Percentiles rank a stretch among this genome's conserved stretches.
phyloP scores from a whole-genome alignment of 257 asterid genomes.

The Orobanche coerulescens region DNA sequence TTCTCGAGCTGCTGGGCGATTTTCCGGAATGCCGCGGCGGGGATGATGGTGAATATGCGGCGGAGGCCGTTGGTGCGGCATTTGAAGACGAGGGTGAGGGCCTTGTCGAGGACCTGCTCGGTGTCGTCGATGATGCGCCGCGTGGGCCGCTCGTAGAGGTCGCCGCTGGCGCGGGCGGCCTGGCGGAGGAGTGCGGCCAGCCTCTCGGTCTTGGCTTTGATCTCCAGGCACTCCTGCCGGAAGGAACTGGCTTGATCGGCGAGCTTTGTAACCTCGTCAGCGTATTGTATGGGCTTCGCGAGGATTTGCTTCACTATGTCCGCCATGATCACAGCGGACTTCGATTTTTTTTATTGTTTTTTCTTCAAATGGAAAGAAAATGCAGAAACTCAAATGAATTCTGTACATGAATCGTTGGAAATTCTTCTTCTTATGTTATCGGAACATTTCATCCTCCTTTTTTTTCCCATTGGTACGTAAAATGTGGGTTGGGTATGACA shows the following conservation, averaged over 20 bases:
- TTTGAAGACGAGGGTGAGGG: constrained; percentile 49
- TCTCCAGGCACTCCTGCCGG: constrained; percentile 47
- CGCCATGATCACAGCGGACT: constrained; percentile 65
- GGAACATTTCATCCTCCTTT: neutral
- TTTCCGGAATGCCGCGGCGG: constrained; percentile 44
- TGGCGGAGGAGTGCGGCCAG: constrained; percentile 55
- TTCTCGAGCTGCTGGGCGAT: constrained; percentile 57
- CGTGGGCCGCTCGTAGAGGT: constrained; percentile 67
- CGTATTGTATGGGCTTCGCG: constrained; percentile 52
- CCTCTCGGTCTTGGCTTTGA: constrained; percentile 44
- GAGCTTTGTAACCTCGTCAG: constrained; percentile 48
- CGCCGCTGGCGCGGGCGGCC: constrained; percentile 58
- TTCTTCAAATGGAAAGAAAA: too few species aligned
- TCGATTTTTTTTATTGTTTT: neutral
- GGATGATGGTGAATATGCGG: constrained; percentile 60
- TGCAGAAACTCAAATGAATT: too few species aligned
- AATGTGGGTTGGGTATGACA: constrained; percentile 14
- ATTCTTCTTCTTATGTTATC: neutral
- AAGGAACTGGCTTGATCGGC: constrained; percentile 45
- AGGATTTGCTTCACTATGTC: constrained; percentile 64
- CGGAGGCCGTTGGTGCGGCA: constrained; percentile 57
- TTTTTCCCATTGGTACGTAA: neutral
- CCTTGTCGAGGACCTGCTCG: constrained; percentile 55
- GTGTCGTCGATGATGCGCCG: constrained; percentile 75
- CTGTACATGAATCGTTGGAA: too few species aligned